Conservation (phyloP, 2,329 filamentous ascomycete genomes). For the Sclerotinia glacialis region DNA sequence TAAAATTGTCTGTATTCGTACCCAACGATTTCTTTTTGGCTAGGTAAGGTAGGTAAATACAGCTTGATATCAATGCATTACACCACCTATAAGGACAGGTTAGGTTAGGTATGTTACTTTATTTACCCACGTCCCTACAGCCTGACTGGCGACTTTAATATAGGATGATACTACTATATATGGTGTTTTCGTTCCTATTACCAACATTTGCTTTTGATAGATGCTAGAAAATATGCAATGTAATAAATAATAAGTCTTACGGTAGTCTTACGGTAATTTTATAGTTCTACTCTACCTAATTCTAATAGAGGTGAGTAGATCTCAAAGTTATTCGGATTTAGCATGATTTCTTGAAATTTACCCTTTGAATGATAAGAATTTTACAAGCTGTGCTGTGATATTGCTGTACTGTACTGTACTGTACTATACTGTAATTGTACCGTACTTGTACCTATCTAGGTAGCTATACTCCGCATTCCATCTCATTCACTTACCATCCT, state of each 20-base stretch:
- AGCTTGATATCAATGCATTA: background rate
- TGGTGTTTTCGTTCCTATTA: background rate
- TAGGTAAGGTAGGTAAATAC: too few species aligned
- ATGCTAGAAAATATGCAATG: too few species aligned
- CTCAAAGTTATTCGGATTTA: background rate
- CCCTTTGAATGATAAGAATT: background rate
- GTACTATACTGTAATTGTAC: too few species aligned
- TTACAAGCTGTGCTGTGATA: background rate
- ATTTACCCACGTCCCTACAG: background rate
- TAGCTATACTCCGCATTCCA: background rate
- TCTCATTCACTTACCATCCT: background rate
- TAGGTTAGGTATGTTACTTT: background rate
- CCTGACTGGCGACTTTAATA: background rate
- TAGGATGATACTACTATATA: background rate
- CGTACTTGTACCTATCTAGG: background rate
- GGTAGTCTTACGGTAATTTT: too few species aligned
- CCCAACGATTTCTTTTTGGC: too few species aligned
- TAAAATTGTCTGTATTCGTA: too few species aligned
- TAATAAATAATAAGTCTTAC: too few species aligned
- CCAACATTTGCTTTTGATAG: too few species aligned
- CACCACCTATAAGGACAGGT: constrained; percentile 1
- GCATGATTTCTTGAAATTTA: background rate
- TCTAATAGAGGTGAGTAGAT: background rate
- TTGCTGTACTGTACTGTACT: too few species aligned
- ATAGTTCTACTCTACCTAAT: background rate